Conservation (phyloP, 2,329 filamentous ascomycete genomes). For the Sporothrix curviconia region DNA sequence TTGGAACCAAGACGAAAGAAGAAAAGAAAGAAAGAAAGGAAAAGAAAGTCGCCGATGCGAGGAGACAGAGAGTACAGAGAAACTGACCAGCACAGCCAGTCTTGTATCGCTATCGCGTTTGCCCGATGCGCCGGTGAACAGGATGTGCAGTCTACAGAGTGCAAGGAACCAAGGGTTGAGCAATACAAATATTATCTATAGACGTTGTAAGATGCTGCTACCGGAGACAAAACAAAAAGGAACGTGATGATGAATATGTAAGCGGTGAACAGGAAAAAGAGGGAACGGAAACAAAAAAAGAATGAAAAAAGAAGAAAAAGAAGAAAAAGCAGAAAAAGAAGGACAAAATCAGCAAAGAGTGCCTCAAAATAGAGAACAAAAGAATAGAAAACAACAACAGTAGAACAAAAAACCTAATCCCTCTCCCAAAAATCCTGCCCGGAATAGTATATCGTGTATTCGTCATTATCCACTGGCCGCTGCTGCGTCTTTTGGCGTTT, state of each 20-base stretch:
- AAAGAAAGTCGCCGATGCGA: too few relatives aligned
- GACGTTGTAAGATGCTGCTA: too few relatives aligned
- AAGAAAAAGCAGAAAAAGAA: not conserved
- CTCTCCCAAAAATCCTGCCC: conserved; percentile 4
- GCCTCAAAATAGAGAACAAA: not conserved
- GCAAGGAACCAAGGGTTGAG: not conserved
- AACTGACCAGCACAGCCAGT: too few relatives aligned
- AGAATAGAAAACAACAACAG: not conserved
- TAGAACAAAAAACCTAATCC: not conserved
- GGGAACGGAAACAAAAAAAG: too few relatives aligned
- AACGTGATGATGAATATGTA: too few relatives aligned
- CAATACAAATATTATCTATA: conserved; percentile 3
- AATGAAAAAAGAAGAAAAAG: not conserved
- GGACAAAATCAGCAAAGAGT: not conserved
- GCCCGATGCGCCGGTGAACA: too few relatives aligned
- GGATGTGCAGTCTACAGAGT: too few relatives aligned
- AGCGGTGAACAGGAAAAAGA: too few relatives aligned
- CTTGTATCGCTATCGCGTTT: too few relatives aligned
- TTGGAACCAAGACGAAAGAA: too few relatives aligned
- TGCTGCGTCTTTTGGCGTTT: not conserved
- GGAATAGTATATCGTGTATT: conserved; percentile 8
- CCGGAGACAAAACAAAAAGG: not conserved
- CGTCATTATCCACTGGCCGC: not conserved
- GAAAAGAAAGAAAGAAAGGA: too few relatives aligned
- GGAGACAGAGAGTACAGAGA: too few relatives aligned